Evolutionary conservation across 2,329 filamentous ascomycete species (phyloP).

Genomic region (Aspergillus terreus): DNA sequence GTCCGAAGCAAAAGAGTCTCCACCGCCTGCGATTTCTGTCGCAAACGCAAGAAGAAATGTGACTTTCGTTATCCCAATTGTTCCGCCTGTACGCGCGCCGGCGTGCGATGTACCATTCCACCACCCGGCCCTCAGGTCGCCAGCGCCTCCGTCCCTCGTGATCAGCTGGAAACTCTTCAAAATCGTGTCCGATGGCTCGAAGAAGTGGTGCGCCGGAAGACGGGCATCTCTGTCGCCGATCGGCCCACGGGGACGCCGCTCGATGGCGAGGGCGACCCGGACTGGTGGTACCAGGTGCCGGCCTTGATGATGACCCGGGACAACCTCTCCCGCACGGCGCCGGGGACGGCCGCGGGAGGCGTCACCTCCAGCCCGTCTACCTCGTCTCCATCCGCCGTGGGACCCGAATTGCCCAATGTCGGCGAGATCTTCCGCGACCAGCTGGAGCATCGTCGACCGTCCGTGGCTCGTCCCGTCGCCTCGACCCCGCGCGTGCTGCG

Average conservation of each 20-base stretch:
- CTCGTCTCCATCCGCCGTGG: conserved; percentile 15
- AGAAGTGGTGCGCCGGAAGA: conserved; percentile 32
- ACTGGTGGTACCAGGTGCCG: conserved; percentile 39
- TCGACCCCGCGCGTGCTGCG: conserved; percentile 31
- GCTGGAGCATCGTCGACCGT: conserved; percentile 34
- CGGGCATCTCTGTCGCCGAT: conserved; percentile 31
- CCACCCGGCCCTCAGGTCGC: conserved; percentile 36
- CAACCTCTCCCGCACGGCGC: conserved; percentile 13
- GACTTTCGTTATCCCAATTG: conserved; percentile 41
- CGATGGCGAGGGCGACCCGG: conserved; percentile 31
- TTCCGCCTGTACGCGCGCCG: conserved; percentile 36
- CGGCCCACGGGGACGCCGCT: conserved; percentile 30
- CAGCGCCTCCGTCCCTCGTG: conserved; percentile 35
- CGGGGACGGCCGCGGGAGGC: background rate
- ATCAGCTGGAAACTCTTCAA: conserved; percentile 38
- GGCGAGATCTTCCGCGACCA: conserved; percentile 39
- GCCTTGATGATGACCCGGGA: conserved; percentile 31
- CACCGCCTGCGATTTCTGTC: conserved; percentile 39
- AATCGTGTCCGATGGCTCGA: conserved; percentile 39
- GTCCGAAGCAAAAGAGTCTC: conserved; percentile 35
- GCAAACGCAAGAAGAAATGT: conserved; percentile 41
- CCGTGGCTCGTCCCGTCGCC: conserved; percentile 28
- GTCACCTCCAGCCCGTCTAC: conserved; percentile 8
- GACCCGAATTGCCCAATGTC: conserved; percentile 34
- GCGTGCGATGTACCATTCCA: conserved; percentile 39